Base-by-base conservation (phyloP, 805 yeast species). In the Ogataea polymorpha region DNA sequence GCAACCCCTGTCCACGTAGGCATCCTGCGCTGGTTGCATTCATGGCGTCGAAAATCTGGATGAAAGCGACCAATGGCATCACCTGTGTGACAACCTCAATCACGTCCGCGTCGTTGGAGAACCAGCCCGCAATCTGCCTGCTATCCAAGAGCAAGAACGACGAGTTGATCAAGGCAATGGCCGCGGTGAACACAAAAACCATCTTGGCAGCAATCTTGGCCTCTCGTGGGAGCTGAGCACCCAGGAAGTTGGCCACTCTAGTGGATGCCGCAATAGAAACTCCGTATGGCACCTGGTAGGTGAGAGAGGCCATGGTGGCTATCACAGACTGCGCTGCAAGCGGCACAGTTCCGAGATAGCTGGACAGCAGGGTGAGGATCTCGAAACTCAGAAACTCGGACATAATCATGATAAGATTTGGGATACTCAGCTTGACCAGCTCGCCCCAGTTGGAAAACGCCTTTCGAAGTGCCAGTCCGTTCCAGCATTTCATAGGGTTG, bases 381-480 rank as follows among this genome's bases (percentile, higher is more conserved):
- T 85, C 91, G 60, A 84, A 85, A 1, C 89, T 87, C 27, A 85
- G 64, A 74, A 86, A 85, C 61, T 85, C 93, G 14, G 88, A 84
- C 53, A 80, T 76, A 16, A 85, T 86, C 85, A 83, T 81, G 39
- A 82, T 63, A 23, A 83, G 77, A 26, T 90, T 89, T 5, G 88
- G 88, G n/a, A 78, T 55, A 2, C 90, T 81, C 29, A 85, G 63
- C 45, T 65, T 67, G 32, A 83, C 65, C 80, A 85, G 77, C 52
- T 72, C 75, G 4, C 61, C 58, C 90, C 90, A 85, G 50, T 81
- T 79, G 32, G 59, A 56, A 50, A 73, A 72, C 32, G 76, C 72
- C 40, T 51, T 61, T 10, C 40, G 46, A 0, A 52, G 6, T 18
- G 59, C 54, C 20, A 65, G 50, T 11, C 66, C 67, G 38, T 59